Base-by-base conservation (phyloP, 257 asterid species). In the Fraxinus americana region DNA sequence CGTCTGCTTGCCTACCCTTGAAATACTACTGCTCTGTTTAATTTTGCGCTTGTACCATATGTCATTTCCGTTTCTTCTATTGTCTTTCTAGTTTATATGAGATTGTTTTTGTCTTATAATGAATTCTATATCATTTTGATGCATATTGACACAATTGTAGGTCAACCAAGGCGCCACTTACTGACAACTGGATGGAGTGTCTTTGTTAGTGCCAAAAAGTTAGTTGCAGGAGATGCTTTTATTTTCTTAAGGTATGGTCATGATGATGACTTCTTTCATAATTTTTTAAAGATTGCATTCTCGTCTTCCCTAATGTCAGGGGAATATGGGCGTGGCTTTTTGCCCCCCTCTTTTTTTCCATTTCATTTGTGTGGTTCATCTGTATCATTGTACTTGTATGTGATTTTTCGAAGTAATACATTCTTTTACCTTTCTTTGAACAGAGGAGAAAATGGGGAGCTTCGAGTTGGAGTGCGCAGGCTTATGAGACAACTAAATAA, bases 181-280 rank as follows among this genome's bases (percentile, higher is more conserved):
- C 89, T 96, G 89, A 96, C 99, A 63, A 96, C 99, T 73, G 99
- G 99, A 76, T 96, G 99, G 99, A 96, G 99, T 86, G 95, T 92
- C 38, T 96, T 96, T 82, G 99, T 96, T 72, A 96, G 98, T 83
- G 94, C 99, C 68, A 96, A 96, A 85, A 96, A 96, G 79, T 79
- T 96, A 80, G 97, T 89, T 73, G 96, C 99, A 13, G 98, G 99
- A 78, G 99, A 96, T 87, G 98, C 99, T 70, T 96, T 96, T 73
- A 96, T 96, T 77, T 96, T 96, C 87, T 82, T 96, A 77, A 90
- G 99, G 99, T 90, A 85, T 78, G 85, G 78, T 52, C 14, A 39
- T 70, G 70, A 54, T 59, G 50, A 36, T 61, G 69, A n/a, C 45
- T 11, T 35, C 25, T 43, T 63, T 17, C 67, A 16, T 70, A 30